Percentiles rank a stretch among this genome's conserved stretches.
These are phyloP conservation scores for Mycena maculata DNA, from an alignment of 768 basidiomycete genomes.

Conservation along the genomic window DNA sequence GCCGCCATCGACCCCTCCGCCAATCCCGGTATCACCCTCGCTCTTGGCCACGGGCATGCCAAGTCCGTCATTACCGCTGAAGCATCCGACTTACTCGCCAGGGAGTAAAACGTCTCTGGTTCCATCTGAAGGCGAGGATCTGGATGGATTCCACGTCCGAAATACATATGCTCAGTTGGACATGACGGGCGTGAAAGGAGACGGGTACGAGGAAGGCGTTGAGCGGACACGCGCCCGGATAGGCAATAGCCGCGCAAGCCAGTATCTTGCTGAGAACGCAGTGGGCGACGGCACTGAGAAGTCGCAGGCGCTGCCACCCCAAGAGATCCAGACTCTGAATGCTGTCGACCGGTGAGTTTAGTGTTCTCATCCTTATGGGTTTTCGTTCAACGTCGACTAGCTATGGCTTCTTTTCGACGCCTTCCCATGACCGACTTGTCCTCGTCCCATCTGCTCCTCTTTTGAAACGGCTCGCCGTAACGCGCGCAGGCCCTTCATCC, in stretches of 20 bases:
- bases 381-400: conserved; percentile 51
- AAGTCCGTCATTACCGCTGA: conserved; percentile 48
- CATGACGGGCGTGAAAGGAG: conserved; percentile 89
- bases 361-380: not conserved
- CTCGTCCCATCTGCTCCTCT: conserved; percentile 73
- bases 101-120: conserved; percentile 71
- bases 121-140: conserved; percentile 83
- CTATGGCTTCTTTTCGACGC: conserved; percentile 90
- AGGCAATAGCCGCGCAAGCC: conserved; percentile 65
- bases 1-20: conserved; percentile 34
- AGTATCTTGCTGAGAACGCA: conserved; percentile 66
- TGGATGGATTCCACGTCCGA: conserved; percentile 85
- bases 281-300: conserved; percentile 70
- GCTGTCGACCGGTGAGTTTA: conserved; percentile 87
- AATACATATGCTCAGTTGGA: conserved; percentile 93
- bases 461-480: conserved; percentile 64
- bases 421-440: conserved; percentile 87
- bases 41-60: conserved; percentile 30
- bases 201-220: conserved; percentile 93
- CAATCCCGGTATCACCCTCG: conserved; percentile 23
- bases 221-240: conserved; percentile 89
- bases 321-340: conserved; percentile 77
- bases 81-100: conserved; percentile 49
- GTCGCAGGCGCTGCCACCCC: conserved; percentile 71
- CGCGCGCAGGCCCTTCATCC: conserved; percentile 57